A percentile compares a stretch with the other conserved stretches of the same genome.
phyloP scores from a whole-genome alignment of 2,329 filamentous ascomycete genomes.

The Clarireedia monteithiana region DNA sequence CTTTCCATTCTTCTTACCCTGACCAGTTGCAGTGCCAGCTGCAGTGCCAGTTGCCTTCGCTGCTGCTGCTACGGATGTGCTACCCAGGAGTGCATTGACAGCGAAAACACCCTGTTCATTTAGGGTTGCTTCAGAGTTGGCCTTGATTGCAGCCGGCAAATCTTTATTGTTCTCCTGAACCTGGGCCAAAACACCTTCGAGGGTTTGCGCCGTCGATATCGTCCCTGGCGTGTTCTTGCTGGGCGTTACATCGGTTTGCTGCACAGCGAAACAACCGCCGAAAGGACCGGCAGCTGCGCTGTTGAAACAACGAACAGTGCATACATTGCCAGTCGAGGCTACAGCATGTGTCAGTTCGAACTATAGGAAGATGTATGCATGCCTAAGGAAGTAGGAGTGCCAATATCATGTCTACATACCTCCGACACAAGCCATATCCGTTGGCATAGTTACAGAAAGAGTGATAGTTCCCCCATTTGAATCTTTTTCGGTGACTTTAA shows the following conservation, averaged over 20 bases:
- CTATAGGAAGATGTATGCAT: neutral
- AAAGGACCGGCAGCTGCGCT: conserved; percentile 50
- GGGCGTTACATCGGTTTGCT: conserved; percentile 41
- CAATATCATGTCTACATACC: conserved; percentile 31
- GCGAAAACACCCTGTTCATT: conserved; percentile 1
- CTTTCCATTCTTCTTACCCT: neutral
- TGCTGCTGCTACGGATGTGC: neutral
- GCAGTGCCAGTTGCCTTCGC: neutral
- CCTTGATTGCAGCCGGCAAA: conserved; percentile 33
- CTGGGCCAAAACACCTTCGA: conserved; percentile 40
- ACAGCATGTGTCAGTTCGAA: conserved; percentile 21
- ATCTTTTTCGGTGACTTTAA: neutral
- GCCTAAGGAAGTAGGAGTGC: neutral
- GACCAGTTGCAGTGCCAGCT: neutral
- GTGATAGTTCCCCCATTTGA: conserved; percentile 33
- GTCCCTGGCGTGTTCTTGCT: conserved; percentile 37
- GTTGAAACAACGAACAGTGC: conserved; percentile 53
- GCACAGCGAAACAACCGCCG: conserved; percentile 49
- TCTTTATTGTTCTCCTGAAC: conserved; percentile 44
- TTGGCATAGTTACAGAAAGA: conserved; percentile 39
- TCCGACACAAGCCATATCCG: conserved; percentile 40
- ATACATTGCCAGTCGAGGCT: conserved; percentile 42
- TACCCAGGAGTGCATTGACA: conserved; percentile 1
- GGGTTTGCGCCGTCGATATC: conserved; percentile 39
- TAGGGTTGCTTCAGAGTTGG: conserved; percentile 1